phyloP scores from a whole-genome alignment of 169 alveolate species.

The Eimeria praecox region DNA sequence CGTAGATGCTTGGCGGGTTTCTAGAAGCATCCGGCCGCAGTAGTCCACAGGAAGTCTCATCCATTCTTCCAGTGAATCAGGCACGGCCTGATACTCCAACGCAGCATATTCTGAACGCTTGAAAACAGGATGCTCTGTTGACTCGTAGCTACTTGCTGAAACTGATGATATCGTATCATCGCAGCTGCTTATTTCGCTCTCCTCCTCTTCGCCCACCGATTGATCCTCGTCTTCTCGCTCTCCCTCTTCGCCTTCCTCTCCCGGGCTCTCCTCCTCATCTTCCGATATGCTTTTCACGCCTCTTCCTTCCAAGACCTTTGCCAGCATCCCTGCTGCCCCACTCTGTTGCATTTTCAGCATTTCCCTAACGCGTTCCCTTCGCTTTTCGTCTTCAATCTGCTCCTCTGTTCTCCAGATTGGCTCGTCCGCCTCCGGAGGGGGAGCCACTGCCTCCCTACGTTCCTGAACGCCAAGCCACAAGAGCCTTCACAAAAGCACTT shows the following conservation, averaged over 20 bases:
- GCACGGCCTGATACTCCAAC: conserved; percentile 46
- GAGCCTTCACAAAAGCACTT: background rate
- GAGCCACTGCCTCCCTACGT: conserved; percentile 43
- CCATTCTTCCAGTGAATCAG: conserved; percentile 55
- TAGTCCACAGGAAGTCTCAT: conserved; percentile 65
- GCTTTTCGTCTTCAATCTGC: background rate
- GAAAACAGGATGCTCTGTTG: conserved; percentile 34
- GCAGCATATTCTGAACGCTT: conserved; percentile 42
- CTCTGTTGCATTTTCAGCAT: background rate
- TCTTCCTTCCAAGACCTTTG: conserved; percentile 15
- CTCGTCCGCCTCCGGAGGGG: background rate
- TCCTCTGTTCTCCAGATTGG: conserved; percentile 20
- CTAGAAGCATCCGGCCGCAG: conserved; percentile 63
- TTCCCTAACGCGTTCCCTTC: conserved; percentile 33
- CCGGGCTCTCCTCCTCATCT: conserved; percentile 27
- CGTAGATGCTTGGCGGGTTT: background rate
- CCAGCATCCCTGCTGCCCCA: conserved; percentile 32
- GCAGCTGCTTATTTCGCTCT: background rate
- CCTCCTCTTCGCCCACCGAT: background rate
- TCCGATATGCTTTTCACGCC: background rate
- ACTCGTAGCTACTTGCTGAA: conserved; percentile 44
- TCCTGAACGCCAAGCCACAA: conserved; percentile 20
- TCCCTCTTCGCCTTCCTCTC: conserved; percentile 28
- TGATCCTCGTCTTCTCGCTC: background rate
- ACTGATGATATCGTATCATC: conserved; percentile 42